These are phyloP conservation scores for Brasilioporus rufonigricans DNA, from an alignment of 768 basidiomycete genomes.

Conservation along the genomic window DNA sequence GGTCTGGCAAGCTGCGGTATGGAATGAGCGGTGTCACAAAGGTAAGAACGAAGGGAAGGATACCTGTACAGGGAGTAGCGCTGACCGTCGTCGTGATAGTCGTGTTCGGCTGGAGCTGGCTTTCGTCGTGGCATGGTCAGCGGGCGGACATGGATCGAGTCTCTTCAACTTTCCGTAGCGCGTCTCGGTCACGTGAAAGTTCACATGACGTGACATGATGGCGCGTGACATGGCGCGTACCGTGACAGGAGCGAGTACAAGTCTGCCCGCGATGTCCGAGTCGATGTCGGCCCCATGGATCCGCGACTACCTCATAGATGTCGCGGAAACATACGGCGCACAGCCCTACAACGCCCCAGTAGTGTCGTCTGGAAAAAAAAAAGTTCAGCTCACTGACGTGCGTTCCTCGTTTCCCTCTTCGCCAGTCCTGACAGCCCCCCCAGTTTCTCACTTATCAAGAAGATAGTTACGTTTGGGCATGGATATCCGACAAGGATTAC, in stretches of 20 bases:
- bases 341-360: slow-evolving; percentile 29
- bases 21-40: neutral
- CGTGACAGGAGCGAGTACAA: slow-evolving; percentile 6
- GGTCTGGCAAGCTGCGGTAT: slow-evolving; percentile 7
- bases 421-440: neutral
- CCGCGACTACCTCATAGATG: slow-evolving; percentile 43
- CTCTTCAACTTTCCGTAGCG: slow-evolving; percentile 3
- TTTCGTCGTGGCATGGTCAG: slow-evolving; percentile 24
- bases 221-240: slow-evolving; percentile 20
- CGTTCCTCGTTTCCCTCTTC: neutral
- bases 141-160: neutral
- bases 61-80: slow-evolving; percentile 6
- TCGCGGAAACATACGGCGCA: slow-evolving; percentile 53
- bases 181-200: slow-evolving; percentile 17
- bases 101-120: slow-evolving; percentile 11
- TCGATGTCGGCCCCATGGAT: slow-evolving; percentile 54
- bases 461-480: slow-evolving; percentile 58
- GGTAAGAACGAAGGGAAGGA: neutral
- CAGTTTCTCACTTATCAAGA: slow-evolving; percentile 57
- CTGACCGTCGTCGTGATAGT: neutral
- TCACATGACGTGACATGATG: slow-evolving; percentile 15
- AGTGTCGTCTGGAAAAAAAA: slow-evolving; percentile 39
- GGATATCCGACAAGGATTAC: slow-evolving; percentile 55
- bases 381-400: slow-evolving; percentile 61
- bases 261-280: slow-evolving; percentile 34